Percentiles rank a stretch among this genome's conserved stretches.
Evolutionary conservation across 2,329 filamentous ascomycete genomes (phyloP).

Genomic region (Penicillium sp.): DNA sequence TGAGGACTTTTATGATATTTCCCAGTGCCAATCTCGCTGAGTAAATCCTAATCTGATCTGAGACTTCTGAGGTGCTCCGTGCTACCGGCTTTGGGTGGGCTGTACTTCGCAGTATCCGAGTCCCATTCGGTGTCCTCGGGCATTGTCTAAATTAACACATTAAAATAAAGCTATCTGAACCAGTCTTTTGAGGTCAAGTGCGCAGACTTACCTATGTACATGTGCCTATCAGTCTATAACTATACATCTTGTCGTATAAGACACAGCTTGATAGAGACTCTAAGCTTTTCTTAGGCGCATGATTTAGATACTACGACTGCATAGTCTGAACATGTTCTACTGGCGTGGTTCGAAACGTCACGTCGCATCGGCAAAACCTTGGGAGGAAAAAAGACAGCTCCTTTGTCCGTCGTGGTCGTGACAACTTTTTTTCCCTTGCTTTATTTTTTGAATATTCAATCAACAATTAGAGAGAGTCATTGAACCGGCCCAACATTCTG

Average conservation of each 20-base stretch:
- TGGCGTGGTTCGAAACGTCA: not conserved
- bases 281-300: not conserved
- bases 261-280: no score
- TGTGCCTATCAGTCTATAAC: not conserved
- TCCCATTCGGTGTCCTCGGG: not conserved
- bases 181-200: not conserved
- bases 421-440: not conserved
- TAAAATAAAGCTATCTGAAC: not conserved
- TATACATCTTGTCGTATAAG: no score
- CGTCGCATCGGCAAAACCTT: not conserved
- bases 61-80: not conserved
- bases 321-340: not conserved
- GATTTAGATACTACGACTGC: not conserved
- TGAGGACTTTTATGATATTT: not conserved
- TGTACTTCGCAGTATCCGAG: no score
- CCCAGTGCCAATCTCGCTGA: not conserved
- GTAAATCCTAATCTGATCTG: not conserved
- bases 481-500: not conserved
- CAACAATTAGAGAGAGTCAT: not conserved
- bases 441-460: not conserved
- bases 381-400: not conserved
- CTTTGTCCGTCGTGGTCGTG: not conserved
- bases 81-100: not conserved
- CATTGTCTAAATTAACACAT: not conserved
- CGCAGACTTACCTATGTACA: not conserved